Percentiles rank a stretch among this genome's conserved stretches.
Conservation (phyloP, 1,139 yeast genomes). For the Geotrichum klebahnii region DNA sequence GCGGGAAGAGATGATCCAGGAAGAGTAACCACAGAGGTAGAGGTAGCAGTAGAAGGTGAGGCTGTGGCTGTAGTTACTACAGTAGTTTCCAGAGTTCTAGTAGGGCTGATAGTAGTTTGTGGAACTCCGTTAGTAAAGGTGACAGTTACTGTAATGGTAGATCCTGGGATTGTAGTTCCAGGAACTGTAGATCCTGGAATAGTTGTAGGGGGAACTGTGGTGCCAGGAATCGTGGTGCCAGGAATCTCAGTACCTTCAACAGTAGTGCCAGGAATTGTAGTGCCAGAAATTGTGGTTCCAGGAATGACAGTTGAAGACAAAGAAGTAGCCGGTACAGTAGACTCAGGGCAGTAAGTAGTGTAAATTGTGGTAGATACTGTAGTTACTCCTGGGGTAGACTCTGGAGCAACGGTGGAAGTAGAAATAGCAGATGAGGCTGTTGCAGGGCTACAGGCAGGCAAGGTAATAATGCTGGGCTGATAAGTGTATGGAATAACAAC, state of each 20-base stretch:
- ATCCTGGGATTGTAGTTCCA: no score
- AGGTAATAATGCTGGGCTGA: conserved; percentile 18
- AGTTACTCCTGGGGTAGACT: not conserved
- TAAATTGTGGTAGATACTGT: conserved; percentile 1
- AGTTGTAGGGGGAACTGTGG: no score
- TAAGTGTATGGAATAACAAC: not conserved
- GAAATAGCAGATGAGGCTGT: conserved; percentile 24
- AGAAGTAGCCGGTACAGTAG: conserved; percentile 18
- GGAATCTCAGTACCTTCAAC: no score
- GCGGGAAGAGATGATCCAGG: conserved; percentile 23
- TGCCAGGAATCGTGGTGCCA: no score
- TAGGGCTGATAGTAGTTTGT: not conserved
- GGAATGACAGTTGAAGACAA: no score
- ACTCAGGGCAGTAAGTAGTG: conserved; percentile 4
- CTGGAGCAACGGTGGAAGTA: conserved; percentile 23
- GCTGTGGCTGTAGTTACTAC: no score
- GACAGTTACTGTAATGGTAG: conserved; percentile 17
- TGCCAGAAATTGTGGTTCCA: conserved; percentile 20
- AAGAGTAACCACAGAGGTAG: conserved; percentile 1
- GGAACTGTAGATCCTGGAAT: no score
- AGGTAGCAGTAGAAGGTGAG: conserved; percentile 1
- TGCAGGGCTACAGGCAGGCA: conserved; percentile 16
- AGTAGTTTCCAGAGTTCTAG: not conserved
- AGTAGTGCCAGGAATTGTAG: conserved; percentile 22
- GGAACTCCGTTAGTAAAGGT: no score